Evolutionary conservation across 2,329 filamentous ascomycete species (phyloP).

Genomic region (Ceratocystis ficicola): DNA sequence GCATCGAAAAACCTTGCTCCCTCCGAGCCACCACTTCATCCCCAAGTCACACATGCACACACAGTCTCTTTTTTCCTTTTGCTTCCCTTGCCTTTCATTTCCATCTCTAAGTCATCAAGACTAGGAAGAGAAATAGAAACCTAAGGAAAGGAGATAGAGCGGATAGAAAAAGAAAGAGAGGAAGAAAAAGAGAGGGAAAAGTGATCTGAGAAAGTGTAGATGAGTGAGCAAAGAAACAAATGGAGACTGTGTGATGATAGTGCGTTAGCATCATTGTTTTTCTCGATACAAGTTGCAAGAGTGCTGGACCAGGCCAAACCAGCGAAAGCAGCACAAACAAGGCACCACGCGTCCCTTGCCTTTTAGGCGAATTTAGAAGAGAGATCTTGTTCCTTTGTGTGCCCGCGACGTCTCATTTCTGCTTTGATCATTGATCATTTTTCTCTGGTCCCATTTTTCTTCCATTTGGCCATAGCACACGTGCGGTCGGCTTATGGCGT

Average conservation of each 20-base stretch:
- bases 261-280: background rate
- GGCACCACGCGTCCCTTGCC: background rate
- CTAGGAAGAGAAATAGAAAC: background rate
- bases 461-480: constrained; percentile 12
- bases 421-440: constrained; percentile 19
- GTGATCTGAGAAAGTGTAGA: background rate
- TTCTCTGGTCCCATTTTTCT: constrained; percentile 23
- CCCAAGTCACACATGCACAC: constrained; percentile 2
- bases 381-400: constrained; percentile 9
- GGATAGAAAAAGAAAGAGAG: constrained; percentile 9
- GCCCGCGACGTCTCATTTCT: constrained; percentile 23
- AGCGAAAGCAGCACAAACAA: background rate
- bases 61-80: background rate
- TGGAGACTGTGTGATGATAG: background rate
- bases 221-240: constrained; percentile 8
- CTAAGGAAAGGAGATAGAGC: background rate
- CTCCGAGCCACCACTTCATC: background rate
- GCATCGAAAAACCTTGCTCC: background rate
- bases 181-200: background rate
- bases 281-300: background rate
- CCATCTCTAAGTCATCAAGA: background rate
- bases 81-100: background rate
- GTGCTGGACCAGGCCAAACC: background rate
- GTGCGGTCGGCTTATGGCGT: background rate
- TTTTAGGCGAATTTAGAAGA: background rate